A percentile compares a stretch with the other conserved stretches of the same genome.
Evolutionary conservation across 2,329 filamentous ascomycete species (phyloP).

Genomic region (Metarhizium rileyi): DNA sequence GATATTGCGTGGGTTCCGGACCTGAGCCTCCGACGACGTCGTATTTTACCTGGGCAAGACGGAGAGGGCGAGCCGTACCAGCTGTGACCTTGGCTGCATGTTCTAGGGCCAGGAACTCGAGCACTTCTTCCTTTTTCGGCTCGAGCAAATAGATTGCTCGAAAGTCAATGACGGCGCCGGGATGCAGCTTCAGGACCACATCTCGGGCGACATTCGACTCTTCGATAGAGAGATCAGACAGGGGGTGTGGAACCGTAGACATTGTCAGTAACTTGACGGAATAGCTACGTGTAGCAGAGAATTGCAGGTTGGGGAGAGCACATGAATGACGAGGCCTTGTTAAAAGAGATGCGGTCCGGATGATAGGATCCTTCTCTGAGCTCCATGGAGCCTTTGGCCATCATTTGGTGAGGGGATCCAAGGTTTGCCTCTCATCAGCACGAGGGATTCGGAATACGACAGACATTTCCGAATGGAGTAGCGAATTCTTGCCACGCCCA

Average conservation of each 20-base stretch:
- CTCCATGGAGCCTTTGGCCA: too few species aligned
- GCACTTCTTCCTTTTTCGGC: slow-evolving; percentile 37
- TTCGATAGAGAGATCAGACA: slow-evolving; percentile 18
- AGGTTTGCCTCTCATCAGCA: too few species aligned
- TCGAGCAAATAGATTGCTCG: slow-evolving; percentile 40
- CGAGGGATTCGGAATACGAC: background rate
- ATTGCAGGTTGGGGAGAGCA: background rate
- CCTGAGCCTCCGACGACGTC: slow-evolving; percentile 21
- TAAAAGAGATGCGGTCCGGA: too few species aligned
- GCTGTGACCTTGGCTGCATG: slow-evolving; percentile 23
- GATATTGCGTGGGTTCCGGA: slow-evolving; percentile 15
- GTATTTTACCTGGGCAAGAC: slow-evolving; percentile 33
- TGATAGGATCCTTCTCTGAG: too few species aligned
- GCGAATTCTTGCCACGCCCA: too few species aligned
- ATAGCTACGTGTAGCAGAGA: background rate
- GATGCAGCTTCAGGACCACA: slow-evolving; percentile 19
- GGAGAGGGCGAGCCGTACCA: slow-evolving; percentile 18
- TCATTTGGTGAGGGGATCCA: too few species aligned
- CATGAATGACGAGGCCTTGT: too few species aligned
- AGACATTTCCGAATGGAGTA: background rate
- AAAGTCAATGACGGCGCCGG: slow-evolving; percentile 29
- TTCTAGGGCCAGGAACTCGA: slow-evolving; percentile 35
- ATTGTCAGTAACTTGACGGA: background rate
- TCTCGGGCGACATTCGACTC: slow-evolving; percentile 26
- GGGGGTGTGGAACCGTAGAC: slow-evolving; percentile 18